Base-by-base conservation (phyloP, 257 asterid genomes). In the Salvia rosmarinus region DNA sequence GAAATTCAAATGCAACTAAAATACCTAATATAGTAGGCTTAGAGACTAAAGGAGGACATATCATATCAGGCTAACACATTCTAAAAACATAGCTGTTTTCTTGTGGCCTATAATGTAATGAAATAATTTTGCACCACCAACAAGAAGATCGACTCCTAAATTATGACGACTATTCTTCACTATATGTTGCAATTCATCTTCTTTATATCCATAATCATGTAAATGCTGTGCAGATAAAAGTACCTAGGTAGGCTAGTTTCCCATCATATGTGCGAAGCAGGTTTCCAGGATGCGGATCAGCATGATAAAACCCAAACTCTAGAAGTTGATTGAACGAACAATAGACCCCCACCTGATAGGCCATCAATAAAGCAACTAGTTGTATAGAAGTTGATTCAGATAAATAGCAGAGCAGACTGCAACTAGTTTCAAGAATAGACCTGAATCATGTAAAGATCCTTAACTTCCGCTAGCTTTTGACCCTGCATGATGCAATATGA, bases 201-300 rank as follows among this genome's bases (percentile, higher is more conserved):
- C 75, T 60, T 55, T 54, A 68, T 54, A 69, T 56, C 74, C 64
- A 56, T 39, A 61, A 64, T 72, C 65, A 75, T 39, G 78, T 51
- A 40, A 75, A 49, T 39, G 63, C 50, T 17, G 67, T 65, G 69
- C 35, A 28, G 55, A 72, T n/a, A 69, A 28, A 60, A 73, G 69
- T 88, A 91, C 99, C 99, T 81, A 94, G 76, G 92, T 94, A 94
- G 56, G 96, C 99, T 75, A 94, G 84, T 81, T 94, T 89, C 80
- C 97, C 96, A 71, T 94, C 99, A 77, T 81, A 79, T 61, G 98
- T 94, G 67, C 96, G 96, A 58, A 94, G 87, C 37, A 94, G 83
- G 86, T 91, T 94, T 75, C 99, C 99, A 77, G 97, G 97, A 85
- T 94, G 99, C 66, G 99, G 99, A 91, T 94, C 99, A 70, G 99